A percentile compares a stretch with the other conserved stretches of the same genome.
phyloP scores from a whole-genome alignment of 768 basidiomycete genomes.

The Pisolithus sp. region DNA sequence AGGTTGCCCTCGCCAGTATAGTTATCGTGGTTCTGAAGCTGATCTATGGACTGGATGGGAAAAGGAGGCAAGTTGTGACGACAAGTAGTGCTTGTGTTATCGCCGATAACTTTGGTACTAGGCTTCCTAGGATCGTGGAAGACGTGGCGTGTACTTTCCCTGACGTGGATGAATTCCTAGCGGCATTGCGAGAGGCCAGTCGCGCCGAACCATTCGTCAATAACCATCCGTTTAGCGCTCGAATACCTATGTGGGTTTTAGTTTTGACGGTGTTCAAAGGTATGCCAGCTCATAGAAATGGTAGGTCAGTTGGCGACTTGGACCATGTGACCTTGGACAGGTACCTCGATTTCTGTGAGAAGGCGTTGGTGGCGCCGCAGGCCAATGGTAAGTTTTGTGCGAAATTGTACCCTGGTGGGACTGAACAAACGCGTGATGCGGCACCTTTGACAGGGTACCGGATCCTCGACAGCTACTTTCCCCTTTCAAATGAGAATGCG shows the following conservation, averaged over 20 bases:
- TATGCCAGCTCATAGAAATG: constrained; percentile 2
- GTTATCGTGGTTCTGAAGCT: constrained; percentile 74
- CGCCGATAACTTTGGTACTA: constrained; percentile 21
- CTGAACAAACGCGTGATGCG: not conserved
- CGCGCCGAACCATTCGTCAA: constrained; percentile 26
- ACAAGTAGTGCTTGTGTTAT: not conserved
- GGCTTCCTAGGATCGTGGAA: constrained; percentile 35
- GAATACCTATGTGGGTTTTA: constrained; percentile 39
- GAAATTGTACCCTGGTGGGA: not conserved
- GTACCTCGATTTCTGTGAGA: constrained; percentile 62
- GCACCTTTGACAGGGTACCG: constrained; percentile 19
- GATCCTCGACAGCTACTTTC: constrained; percentile 38
- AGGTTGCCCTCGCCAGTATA: constrained; percentile 53
- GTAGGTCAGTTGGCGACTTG: constrained; percentile 51
- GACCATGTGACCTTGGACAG: constrained; percentile 48
- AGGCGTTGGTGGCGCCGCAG: constrained; percentile 36
- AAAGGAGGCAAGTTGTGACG: constrained; percentile 40
- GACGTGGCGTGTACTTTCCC: constrained; percentile 65
- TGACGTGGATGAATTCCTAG: constrained; percentile 41
- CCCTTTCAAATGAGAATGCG: constrained; percentile 17
- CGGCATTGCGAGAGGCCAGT: constrained; percentile 33
- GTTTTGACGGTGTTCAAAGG: constrained; percentile 5
- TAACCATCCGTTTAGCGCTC: constrained; percentile 37
- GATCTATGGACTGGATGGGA: constrained; percentile 78
- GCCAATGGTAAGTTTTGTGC: constrained; percentile 18